Evolutionary conservation across 2,329 filamentous ascomycete genomes (phyloP), one percentile per base, ranked within the genome.

Genomic region (Colletotrichum kahawae): DNA sequence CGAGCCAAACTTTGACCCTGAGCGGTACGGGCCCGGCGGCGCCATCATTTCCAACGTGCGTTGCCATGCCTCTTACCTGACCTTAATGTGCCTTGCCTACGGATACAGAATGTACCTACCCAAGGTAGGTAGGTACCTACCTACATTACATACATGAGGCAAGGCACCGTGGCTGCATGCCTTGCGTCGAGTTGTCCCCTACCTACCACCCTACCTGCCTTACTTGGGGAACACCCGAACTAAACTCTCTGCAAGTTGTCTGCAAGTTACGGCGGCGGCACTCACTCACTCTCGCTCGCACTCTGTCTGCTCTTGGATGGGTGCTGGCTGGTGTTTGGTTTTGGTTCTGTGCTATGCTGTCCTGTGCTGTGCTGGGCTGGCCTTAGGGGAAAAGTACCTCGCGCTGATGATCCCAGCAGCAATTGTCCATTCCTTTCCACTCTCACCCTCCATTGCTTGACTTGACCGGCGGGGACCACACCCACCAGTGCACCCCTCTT

Each of bases 1-100:
- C 73, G 43, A 64, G 31, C 73, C 43, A 72, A 51, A 63, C 57
- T 71, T 43, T 74, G 67, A 62, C 68, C 16, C 67, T 70, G 67
- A 43, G 56, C 71, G 67, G 71, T 66, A 74, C 67, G 24, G 70
- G 24, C 57, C 65, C 70, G 54, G 65, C 65, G 38, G 65, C 70
- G 70, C 43, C 48, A 57, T 63, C 38, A 36, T 54, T 43, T 60
- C 60, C 24, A 36, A 51, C 54, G 36, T 67, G 64, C 54, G 18
- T 33, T 68, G 66, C 65, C 65, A 43, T 67, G 65, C 31, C 64
- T 38, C 43, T 48, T 24, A 33, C 56, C 18, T 54, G 59, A 31
- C 33, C 24, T 57, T 29, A 21, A 21, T 31, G 31, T 48, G 13
- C 10, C 43, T n/a, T n/a, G 9, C 9, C 43, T 21, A 21, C 24